Conservation (phyloP, 441 rosid genomes). For the Gossypium trilobum region DNA sequence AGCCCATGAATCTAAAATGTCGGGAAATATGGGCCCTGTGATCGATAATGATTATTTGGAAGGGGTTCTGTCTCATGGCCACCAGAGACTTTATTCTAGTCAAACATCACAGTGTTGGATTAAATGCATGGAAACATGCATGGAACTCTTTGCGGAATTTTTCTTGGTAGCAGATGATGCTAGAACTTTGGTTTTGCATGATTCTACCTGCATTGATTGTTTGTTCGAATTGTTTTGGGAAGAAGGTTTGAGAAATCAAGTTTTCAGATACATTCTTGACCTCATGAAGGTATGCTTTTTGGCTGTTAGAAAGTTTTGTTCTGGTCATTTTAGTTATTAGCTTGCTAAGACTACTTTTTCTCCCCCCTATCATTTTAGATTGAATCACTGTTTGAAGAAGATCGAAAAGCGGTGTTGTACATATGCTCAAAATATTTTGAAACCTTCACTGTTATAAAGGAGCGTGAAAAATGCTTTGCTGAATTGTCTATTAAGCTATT, state of each 20-base stretch:
- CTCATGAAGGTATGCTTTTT: conserved; percentile 72
- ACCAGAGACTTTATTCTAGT: conserved; percentile 29
- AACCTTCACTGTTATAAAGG: conserved; percentile 87
- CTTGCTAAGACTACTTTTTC: conserved; percentile 14
- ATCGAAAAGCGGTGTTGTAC: conserved; percentile 58
- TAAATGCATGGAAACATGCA: conserved; percentile 57
- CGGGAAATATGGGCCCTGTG: conserved; percentile 22
- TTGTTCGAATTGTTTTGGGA: conserved; percentile 96
- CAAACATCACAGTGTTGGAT: conserved; percentile 38
- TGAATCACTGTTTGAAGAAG: conserved; percentile 50
- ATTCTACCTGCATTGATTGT: conserved; percentile 57
- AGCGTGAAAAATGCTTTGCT: conserved; percentile 57
- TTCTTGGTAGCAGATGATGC: conserved; percentile 56
- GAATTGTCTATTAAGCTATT: conserved; percentile 66
- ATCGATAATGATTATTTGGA: conserved; percentile 22
- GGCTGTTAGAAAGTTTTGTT: conserved; percentile 12
- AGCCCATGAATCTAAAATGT: conserved; percentile 55
- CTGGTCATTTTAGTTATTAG: conserved; percentile 11
- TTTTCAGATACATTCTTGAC: conserved; percentile 58
- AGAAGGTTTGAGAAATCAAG: conserved; percentile 55
- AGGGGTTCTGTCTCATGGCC: conserved; percentile 23
- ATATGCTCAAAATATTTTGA: conserved; percentile 88
- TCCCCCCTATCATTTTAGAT: conserved; percentile 33
- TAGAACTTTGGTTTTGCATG: conserved; percentile 49
- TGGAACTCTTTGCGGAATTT: conserved; percentile 59